A percentile compares a stretch with the other conserved stretches of the same genome.
Conservation (phyloP, 257 asterid species). For the Rauvolfia tetraphylla region DNA sequence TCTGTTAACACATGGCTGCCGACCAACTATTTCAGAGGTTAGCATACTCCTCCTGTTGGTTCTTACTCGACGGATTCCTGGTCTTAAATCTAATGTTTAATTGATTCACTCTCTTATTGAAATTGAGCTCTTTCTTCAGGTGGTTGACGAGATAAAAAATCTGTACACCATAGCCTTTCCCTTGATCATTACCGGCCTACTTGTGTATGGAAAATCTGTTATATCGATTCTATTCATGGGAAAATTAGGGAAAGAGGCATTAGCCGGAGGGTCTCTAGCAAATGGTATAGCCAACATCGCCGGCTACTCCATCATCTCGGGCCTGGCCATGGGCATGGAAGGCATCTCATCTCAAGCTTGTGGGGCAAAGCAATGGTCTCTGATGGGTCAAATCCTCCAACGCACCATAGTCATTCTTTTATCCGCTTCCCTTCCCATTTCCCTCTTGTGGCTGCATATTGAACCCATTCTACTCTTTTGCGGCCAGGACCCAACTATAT, state of each 20-base stretch:
- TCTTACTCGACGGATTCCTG: background rate
- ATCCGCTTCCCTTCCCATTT: constrained; percentile 50
- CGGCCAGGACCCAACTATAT: constrained; percentile 50
- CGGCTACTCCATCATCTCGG: constrained; percentile 67
- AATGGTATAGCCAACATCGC: constrained; percentile 70
- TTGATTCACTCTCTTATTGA: background rate
- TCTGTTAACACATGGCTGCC: constrained; percentile 5
- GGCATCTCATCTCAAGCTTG: constrained; percentile 69
- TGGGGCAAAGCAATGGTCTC: constrained; percentile 58
- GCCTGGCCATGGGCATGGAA: constrained; percentile 71
- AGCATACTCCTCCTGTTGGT: background rate
- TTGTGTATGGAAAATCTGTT: constrained; percentile 50
- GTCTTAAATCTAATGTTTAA: background rate
- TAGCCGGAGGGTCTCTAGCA: constrained; percentile 79
- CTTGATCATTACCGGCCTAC: constrained; percentile 56
- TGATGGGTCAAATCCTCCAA: constrained; percentile 50
- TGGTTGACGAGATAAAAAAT: constrained; percentile 49
- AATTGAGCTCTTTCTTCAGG: constrained; percentile 21
- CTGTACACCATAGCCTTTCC: constrained; percentile 61
- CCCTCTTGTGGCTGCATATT: constrained; percentile 61
- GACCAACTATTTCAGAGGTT: constrained; percentile 40
- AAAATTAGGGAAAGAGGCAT: constrained; percentile 48
- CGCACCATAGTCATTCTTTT: constrained; percentile 48
- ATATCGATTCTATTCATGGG: constrained; percentile 73
- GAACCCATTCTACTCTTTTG: constrained; percentile 42